Conservation (phyloP, 1,284 basidiomycete genomes). For the Malassezia obtusa region DNA sequence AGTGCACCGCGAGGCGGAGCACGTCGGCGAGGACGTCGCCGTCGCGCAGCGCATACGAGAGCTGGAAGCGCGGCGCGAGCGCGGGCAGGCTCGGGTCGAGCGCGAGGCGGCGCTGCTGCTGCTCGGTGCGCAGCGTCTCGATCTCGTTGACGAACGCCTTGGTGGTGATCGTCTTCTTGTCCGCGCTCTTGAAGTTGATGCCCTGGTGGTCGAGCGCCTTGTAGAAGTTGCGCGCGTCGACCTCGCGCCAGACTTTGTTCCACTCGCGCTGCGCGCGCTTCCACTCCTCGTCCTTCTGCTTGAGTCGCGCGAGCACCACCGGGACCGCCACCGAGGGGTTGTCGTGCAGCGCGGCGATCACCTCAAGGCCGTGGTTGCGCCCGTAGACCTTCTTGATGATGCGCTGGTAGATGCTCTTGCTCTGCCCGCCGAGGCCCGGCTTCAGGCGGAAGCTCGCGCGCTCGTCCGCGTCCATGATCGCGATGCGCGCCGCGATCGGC, state of each 20-base stretch:
- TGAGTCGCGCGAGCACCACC: conserved; percentile 78
- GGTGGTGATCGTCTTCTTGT: conserved; percentile 87
- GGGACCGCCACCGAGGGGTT: conserved; percentile 81
- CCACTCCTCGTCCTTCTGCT: conserved; percentile 97
- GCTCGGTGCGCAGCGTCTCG: conserved; percentile 65
- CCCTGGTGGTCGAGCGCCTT: conserved; percentile 94
- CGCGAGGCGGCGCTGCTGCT: conserved; percentile 53
- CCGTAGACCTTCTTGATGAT: conserved; percentile 94
- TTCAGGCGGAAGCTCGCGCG: conserved; percentile 72
- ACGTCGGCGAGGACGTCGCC: conserved; percentile 72
- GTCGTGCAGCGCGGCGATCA: conserved; percentile 84
- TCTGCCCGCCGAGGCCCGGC: conserved; percentile 76
- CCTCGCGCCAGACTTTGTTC: conserved; percentile 93
- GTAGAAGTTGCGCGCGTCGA: conserved; percentile 83
- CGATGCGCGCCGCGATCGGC: conserved; percentile 74
- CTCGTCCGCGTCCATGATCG: conserved; percentile 81
- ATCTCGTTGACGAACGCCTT: conserved; percentile 84
- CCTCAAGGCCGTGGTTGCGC: conserved; percentile 67
- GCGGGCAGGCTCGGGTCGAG: conserved; percentile 36
- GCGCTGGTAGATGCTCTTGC: conserved; percentile 80
- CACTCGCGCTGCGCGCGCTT: conserved; percentile 85
- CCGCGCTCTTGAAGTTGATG: conserved; percentile 83
- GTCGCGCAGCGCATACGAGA: conserved; percentile 71
- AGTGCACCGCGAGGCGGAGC: conserved; percentile 78
- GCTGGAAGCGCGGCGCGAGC: conserved; percentile 54